phyloP scores from a whole-genome alignment of 495 filamentous ascomycete genomes.

The Neurospora tetrasperma region DNA sequence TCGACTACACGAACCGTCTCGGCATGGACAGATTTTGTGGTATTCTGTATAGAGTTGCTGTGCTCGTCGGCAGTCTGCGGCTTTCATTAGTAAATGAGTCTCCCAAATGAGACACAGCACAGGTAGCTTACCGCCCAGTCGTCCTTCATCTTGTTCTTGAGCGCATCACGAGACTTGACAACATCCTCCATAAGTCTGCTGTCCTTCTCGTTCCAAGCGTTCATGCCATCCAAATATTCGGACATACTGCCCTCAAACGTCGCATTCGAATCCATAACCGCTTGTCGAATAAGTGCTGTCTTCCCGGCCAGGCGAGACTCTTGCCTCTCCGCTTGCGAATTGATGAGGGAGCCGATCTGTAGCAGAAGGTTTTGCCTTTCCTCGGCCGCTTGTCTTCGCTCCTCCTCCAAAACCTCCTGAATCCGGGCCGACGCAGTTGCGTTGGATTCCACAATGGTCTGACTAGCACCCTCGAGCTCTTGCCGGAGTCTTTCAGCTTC shows the following conservation, averaged over 20 bases:
- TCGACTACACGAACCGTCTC: slow-evolving; percentile 85
- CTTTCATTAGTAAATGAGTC: slow-evolving; percentile 18
- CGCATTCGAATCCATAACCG: slow-evolving; percentile 50
- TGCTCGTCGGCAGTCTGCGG: slow-evolving; percentile 62
- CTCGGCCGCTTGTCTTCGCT: slow-evolving; percentile 57
- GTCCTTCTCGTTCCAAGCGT: slow-evolving; percentile 63
- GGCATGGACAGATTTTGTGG: slow-evolving; percentile 81
- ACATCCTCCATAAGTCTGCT: slow-evolving; percentile 59
- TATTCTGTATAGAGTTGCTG: slow-evolving; percentile 65
- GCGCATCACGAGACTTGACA: slow-evolving; percentile 55
- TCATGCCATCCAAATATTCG: slow-evolving; percentile 60
- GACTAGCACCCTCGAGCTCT: slow-evolving; percentile 58
- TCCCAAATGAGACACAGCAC: background rate
- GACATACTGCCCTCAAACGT: slow-evolving; percentile 52
- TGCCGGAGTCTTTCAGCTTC: slow-evolving; percentile 63
- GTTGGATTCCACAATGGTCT: slow-evolving; percentile 54
- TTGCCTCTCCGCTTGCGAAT: slow-evolving; percentile 60
- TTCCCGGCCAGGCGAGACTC: slow-evolving; percentile 57
- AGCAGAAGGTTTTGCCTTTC: slow-evolving; percentile 65
- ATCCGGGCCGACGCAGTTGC: slow-evolving; percentile 54
- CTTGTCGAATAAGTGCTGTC: slow-evolving; percentile 48
- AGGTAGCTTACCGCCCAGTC: slow-evolving; percentile 66
- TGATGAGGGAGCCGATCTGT: slow-evolving; percentile 68
- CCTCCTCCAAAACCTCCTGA: slow-evolving; percentile 63
- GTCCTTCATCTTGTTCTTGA: slow-evolving; percentile 73